Base-by-base conservation (phyloP, 805 yeast genomes). In the Suhomyces prunicola region DNA sequence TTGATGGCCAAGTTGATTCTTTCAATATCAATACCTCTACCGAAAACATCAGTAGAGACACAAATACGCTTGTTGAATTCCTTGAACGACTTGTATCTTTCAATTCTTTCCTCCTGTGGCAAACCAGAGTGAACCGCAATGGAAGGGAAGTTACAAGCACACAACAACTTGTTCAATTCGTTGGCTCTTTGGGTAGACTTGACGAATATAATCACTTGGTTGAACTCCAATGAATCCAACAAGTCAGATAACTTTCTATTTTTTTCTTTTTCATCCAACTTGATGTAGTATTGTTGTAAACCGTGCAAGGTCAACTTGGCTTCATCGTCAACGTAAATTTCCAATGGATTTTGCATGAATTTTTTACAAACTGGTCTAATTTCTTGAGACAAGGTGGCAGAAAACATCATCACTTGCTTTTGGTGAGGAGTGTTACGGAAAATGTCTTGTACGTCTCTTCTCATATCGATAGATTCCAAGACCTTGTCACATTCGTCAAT, bases 1-100 rank as follows among this genome's bases (percentile, higher is more conserved):
- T 93, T 94, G 80, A 93, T 91, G 57, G 99, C 99, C 72, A 93
- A 78, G 78, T 93, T 93, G 77, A 93, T 93, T 79, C 99, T 90
- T 82, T 93, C 99, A 63, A 93, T 93, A 83, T 93, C 99, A 67
- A 93, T 94, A 81, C 99, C 99, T 83, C 99, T 91, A 70, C 99
- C 99, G 61, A 93, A 93, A 50, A 93, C 97, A 77, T 93, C 99
- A 54, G 99, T 93, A 54, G 97, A 87, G 50, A 93, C 98, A 82
- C 98, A 94, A 68, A 93, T 94, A 79, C 99, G 91, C 81, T 91
- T 92, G 83, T 92, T 91, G 80, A 93, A 94, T 77, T 93, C 98
- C 78, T 93, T 93, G 83, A 93, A 93, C 57, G 90, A 85, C 77
- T 89, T 91, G 82, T 94, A 93, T 72, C 97, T 86, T 56, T 89